Base-by-base conservation (phyloP, 768 basidiomycete species). In the Xerocomellus dryophilus region DNA sequence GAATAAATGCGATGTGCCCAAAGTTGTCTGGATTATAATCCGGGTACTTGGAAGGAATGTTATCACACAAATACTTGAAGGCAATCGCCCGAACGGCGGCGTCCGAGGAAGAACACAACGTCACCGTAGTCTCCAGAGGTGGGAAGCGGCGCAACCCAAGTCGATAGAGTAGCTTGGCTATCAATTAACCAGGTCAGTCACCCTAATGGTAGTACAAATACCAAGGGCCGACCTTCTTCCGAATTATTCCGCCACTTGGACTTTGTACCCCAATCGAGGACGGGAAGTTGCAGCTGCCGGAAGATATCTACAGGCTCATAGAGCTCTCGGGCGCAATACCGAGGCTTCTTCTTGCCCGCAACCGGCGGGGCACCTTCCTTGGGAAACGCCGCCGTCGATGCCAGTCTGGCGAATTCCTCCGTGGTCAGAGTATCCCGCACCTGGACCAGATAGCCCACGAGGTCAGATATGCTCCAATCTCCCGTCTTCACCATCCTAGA, bases 371-470 rank as follows among this genome's bases (percentile, higher is more conserved):
- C 43, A n/a, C 62, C 66, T 65, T 89, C 89, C 56, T 74, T 78
- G 1, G 81, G 81, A 64, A 98, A 94, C 2, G 91, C 93, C 7
- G 85, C 76, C 7, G 96, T 88, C 51, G 81, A 72, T 20, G 73
- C 69, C 12, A 89, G 70, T 42, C 78, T 73, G 2, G 81, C 76
- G 9, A 82, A 47, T 62, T 99, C 81, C 58, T 79, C 72, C 53
- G 78, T 35, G 60, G 81, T 60, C 72, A 92, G 60, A 1, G 79
- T 79, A 15, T 83, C 79, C 63, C 83, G 82, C 9, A 97, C 89
- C 3, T 87, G 85, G 35, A 91, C 88, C 11, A 99, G 80, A 67
- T 99, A 97, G 64, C 86, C 88, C 48, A 87, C 81, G 15, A 99
- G 77, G 56, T 97, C 90, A 11, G 84, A 79, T 47, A 88, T 84